These are phyloP conservation scores for Recurvomyces mirabilis DNA, from an alignment of 495 filamentous ascomycete genomes.

Conservation along the genomic window DNA sequence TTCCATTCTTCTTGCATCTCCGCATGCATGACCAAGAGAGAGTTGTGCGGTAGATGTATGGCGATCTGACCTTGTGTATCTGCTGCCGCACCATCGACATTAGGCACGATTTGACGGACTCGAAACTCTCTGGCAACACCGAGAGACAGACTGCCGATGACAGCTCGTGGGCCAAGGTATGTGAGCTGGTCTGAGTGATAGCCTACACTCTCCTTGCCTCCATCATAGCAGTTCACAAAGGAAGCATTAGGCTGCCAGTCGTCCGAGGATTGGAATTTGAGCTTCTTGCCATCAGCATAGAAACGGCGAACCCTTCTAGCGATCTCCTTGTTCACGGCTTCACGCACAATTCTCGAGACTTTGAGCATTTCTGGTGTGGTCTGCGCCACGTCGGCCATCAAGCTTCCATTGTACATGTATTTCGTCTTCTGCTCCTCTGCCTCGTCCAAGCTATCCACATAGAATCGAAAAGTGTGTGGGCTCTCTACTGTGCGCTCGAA, in stretches of 20 bases:
- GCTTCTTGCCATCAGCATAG: constrained; percentile 56
- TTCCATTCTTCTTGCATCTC: constrained; percentile 81
- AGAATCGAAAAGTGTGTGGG: constrained; percentile 72
- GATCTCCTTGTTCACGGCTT: constrained; percentile 64
- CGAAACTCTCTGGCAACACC: constrained; percentile 88
- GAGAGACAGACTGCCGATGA: constrained; percentile 82
- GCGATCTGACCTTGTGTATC: constrained; percentile 72
- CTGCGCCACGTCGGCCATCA: constrained; percentile 58
- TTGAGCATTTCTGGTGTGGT: constrained; percentile 58
- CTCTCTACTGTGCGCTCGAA: constrained; percentile 76
- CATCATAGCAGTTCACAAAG: constrained; percentile 87
- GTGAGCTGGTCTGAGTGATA: constrained; percentile 89
- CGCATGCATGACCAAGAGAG: constrained; percentile 85
- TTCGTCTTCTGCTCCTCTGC: constrained; percentile 53
- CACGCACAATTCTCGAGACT: constrained; percentile 54
- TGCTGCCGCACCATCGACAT: constrained; percentile 34
- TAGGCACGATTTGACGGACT: constrained; percentile 59
- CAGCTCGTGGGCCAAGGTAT: constrained; percentile 75
- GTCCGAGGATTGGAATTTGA: constrained; percentile 61
- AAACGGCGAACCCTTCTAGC: constrained; percentile 48
- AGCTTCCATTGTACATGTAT: constrained; percentile 73
- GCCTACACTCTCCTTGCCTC: constrained; percentile 67
- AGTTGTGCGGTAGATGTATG: constrained; percentile 89
- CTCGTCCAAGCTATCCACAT: constrained; percentile 59
- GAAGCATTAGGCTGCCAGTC: constrained; percentile 79